Conservation (phyloP, 2,329 filamentous ascomycete species). For the Amphichorda felina region DNA sequence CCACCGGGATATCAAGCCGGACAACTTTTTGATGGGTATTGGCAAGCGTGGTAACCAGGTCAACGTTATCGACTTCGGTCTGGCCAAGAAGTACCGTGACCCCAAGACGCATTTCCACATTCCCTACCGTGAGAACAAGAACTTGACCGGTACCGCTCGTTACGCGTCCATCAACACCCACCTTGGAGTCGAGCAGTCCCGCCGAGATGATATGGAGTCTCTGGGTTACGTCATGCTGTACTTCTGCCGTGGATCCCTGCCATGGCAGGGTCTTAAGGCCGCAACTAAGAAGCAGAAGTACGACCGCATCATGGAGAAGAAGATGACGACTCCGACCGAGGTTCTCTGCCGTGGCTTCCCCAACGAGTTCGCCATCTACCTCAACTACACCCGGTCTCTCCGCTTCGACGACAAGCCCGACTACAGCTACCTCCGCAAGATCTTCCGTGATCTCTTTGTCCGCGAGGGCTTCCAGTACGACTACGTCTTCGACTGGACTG, state of each 20-base stretch:
- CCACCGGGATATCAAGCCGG: conserved; percentile 98
- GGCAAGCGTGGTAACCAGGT: conserved; percentile 99
- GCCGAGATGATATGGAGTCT: conserved; percentile 98
- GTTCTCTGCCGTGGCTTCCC: conserved; percentile 98
- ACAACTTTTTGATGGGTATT: conserved; percentile 99
- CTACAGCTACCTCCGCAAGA: conserved; percentile 99
- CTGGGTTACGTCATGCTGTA: conserved; percentile 99
- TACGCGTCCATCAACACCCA: conserved; percentile 99
- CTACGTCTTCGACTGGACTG: conserved; percentile 99
- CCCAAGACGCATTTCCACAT: conserved; percentile 99
- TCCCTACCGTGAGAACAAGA: conserved; percentile 99
- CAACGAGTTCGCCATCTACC: conserved; percentile 98
- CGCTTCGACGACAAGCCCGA: conserved; percentile 99
- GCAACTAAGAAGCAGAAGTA: conserved; percentile 99
- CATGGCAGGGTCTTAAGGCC: conserved; percentile 97
- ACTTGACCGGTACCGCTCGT: conserved; percentile 94
- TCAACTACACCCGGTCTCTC: conserved; percentile 97
- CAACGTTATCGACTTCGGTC: conserved; percentile 97
- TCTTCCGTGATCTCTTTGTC: conserved; percentile 95
- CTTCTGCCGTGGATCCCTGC: conserved; percentile 97
- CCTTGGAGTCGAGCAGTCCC: conserved; percentile 95
- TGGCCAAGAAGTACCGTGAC: conserved; percentile 99
- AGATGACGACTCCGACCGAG: conserved; percentile 99
- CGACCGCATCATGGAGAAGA: conserved; percentile 99
- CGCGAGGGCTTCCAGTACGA: conserved; percentile 99